Percentiles rank a stretch among this genome's conserved stretches.
Evolutionary conservation across 768 basidiomycete species (phyloP).

Genomic region (Serendipita sp.): DNA sequence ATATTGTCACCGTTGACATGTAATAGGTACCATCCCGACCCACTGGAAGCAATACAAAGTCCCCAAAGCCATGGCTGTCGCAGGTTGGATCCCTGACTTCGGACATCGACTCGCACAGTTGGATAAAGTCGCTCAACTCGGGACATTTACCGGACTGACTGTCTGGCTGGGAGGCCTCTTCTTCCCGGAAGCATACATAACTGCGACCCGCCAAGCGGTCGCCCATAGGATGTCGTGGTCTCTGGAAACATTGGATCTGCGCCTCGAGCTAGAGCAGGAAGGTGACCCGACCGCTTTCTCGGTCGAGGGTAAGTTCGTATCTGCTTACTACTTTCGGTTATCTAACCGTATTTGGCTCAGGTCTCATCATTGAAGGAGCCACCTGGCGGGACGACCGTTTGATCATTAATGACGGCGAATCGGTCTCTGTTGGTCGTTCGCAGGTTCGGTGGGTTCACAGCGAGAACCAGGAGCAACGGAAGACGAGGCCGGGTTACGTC

Average conservation of each 20-base stretch:
- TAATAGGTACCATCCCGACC: constrained; percentile 63
- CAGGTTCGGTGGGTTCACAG: constrained; percentile 76
- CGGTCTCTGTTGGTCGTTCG: constrained; percentile 61
- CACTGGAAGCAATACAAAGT: constrained; percentile 89
- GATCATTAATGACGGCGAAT: constrained; percentile 68
- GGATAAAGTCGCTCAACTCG: constrained; percentile 45
- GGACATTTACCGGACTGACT: constrained; percentile 49
- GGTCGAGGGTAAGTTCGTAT: constrained; percentile 53
- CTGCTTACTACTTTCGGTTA: neutral
- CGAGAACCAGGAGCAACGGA: constrained; percentile 21
- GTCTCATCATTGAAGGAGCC: constrained; percentile 77
- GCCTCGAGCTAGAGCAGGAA: constrained; percentile 66
- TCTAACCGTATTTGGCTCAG: constrained; percentile 24
- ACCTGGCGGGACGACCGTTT: constrained; percentile 53
- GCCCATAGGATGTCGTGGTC: constrained; percentile 88
- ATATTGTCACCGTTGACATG: neutral
- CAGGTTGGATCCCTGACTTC: constrained; percentile 75
- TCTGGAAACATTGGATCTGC: constrained; percentile 67
- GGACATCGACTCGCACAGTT: constrained; percentile 69
- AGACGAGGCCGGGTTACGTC: constrained; percentile 26
- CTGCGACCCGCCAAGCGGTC: constrained; percentile 65
- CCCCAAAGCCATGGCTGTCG: constrained; percentile 44
- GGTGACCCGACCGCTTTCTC: constrained; percentile 68
- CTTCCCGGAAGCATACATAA: constrained; percentile 93
- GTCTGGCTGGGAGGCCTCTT: constrained; percentile 91